Evolutionary conservation across 176 grass and related monocot genomes (phyloP), one percentile per base, ranked within the genome.

Genomic region (Oryza australiensis): DNA sequence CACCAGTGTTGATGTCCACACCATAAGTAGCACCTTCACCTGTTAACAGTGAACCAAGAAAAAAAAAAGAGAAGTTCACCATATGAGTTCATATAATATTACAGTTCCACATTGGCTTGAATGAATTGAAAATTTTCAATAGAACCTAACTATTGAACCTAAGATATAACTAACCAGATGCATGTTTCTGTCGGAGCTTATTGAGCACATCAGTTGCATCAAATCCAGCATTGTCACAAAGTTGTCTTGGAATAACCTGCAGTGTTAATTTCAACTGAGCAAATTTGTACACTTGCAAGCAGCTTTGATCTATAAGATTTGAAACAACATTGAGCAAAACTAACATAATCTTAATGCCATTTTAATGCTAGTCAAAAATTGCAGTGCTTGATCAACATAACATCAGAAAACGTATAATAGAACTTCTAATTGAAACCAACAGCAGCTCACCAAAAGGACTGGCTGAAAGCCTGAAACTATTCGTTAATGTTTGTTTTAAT

Each of bases 191-290:
- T 72, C 94, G 88, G 34, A 97, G 94, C 83, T 94, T 97, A 73
- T 94, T 97, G 43, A 97, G 81, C 16, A 94, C 92, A 76, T 97
- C 94, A 22, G 92, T 97, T 80, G 94, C 92, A 32, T 97, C 94
- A 83, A 94, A 97, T 72, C 92, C 94, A 91, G 94, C 94, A 83
- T 97, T 97, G 76, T 94, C 92, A 53, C 94, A 97, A 76, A 97
- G 94, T 90, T 97, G 94, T 7, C 92, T 88, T 33, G 94, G 94
- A 76, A 97, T 97, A 71, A 97, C 90, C 94, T 97, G 82, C 55
- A 80, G 24, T 13, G 34, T 84, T 67, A 40, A 69, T 70, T 80
- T 62, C 16, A 74, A 80, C 55, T 85, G 53, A 89, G 12, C 4
- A 22, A 9, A 66, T 27, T 66, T 74, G 30, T 65, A 33, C 37